Conservation (phyloP, 176 grass and related monocot genomes). For the Neostapfia colusana region DNA sequence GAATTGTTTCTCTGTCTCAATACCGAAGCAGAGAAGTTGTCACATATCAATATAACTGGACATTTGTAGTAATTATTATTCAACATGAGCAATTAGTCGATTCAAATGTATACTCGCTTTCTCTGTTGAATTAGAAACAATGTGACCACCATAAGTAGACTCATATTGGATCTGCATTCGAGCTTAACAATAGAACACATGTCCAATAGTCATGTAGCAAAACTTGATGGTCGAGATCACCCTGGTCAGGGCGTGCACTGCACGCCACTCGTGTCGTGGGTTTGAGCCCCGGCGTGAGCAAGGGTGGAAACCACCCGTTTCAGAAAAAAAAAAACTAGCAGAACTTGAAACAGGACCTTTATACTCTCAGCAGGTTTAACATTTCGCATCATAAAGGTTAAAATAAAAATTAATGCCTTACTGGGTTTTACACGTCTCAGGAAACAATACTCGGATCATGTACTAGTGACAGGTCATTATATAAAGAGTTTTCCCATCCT, state of each 20-base stretch:
- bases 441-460: slow-evolving; percentile 12
- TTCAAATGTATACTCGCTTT: not conserved
- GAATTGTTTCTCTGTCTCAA: not conserved
- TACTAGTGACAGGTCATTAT: not conserved
- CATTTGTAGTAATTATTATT: not conserved
- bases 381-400: not conserved
- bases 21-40: slow-evolving; percentile 17
- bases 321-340: too few species aligned
- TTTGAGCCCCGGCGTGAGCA: too few species aligned
- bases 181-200: not conserved
- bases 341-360: not conserved
- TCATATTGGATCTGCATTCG: not conserved
- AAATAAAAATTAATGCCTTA: not conserved
- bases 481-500: slow-evolving; percentile 6
- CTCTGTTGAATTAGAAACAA: not conserved
- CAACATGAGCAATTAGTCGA: not conserved
- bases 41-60: not conserved
- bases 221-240: too few species aligned
- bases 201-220: not conserved
- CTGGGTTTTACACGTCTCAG: not conserved
- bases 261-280: too few species aligned
- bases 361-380: not conserved
- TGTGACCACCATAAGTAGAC: not conserved
- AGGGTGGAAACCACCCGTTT: too few species aligned
- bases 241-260: too few species aligned